Percentiles rank a stretch among this genome's conserved stretches.
Evolutionary conservation across 2,329 filamentous ascomycete genomes (phyloP).

Genomic region (Colletotrichum sublineola): DNA sequence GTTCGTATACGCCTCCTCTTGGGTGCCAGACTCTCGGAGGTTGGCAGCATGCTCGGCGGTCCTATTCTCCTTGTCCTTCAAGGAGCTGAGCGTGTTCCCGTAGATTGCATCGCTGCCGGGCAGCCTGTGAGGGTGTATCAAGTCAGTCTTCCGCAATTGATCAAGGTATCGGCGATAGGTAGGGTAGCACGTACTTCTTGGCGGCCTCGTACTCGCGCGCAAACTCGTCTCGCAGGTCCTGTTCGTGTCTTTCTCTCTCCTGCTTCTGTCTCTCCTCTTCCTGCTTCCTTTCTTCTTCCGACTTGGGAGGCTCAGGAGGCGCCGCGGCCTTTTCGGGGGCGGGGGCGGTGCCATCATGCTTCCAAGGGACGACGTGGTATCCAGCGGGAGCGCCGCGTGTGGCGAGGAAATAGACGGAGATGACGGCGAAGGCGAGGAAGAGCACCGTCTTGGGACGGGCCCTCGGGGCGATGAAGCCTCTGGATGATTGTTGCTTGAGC

Average conservation of each 20-base stretch:
- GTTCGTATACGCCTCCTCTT: conserved; percentile 53
- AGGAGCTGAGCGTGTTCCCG: conserved; percentile 65
- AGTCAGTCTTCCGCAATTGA: conserved; percentile 23
- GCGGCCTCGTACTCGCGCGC: conserved; percentile 54
- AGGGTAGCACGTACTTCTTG: conserved; percentile 53
- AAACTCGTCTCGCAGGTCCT: conserved; percentile 50
- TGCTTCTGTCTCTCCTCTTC: conserved; percentile 37
- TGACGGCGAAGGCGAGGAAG: conserved; percentile 54
- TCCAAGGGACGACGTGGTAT: conserved; percentile 54
- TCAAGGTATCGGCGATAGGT: conserved; percentile 18
- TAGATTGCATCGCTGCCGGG: conserved; percentile 66
- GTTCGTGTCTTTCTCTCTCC: conserved; percentile 47
- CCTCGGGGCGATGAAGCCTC: conserved; percentile 48
- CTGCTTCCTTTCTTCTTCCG: conserved; percentile 38
- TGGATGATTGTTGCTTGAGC: conserved; percentile 44
- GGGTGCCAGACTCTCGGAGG: conserved; percentile 38
- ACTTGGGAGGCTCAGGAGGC: conserved; percentile 37
- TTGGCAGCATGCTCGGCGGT: conserved; percentile 47
- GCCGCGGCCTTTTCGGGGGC: conserved; percentile 21
- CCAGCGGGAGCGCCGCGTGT: conserved; percentile 53
- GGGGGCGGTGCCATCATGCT: conserved; percentile 26
- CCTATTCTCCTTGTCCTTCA: conserved; percentile 58
- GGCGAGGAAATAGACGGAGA: conserved; percentile 60
- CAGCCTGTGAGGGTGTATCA: conserved; percentile 50
- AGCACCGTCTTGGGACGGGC: conserved; percentile 59